These are phyloP conservation scores for Barbatosphaeria neglecta DNA, from an alignment of 495 filamentous ascomycete species.

Conservation along the genomic window DNA sequence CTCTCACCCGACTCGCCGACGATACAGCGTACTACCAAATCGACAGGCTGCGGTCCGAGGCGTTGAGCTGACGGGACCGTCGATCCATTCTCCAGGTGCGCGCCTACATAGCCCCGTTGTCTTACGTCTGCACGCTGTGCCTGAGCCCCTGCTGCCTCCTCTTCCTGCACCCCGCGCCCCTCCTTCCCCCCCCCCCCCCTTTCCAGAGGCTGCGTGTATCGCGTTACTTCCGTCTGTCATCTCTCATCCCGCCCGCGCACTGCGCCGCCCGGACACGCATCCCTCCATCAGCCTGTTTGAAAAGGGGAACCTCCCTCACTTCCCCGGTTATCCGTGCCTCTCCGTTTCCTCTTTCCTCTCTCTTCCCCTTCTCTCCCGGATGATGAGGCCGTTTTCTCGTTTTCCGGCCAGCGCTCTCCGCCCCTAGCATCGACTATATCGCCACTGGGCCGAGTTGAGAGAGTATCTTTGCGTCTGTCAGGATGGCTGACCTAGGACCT, in stretches of 20 bases:
- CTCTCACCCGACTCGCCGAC: not conserved
- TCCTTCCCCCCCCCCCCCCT: too few relatives aligned
- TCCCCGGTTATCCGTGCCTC: not conserved
- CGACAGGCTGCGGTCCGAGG: not conserved
- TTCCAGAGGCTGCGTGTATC: too few relatives aligned
- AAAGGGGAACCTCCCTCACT: not conserved
- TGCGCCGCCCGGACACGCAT: too few relatives aligned
- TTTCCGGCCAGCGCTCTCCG: not conserved
- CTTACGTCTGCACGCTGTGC: too few relatives aligned
- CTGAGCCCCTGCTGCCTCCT: too few relatives aligned
- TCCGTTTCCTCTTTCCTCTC: not conserved
- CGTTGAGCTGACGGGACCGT: not conserved
- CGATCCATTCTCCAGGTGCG: not conserved
- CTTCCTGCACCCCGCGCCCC: too few relatives aligned
- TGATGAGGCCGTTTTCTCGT: not conserved
- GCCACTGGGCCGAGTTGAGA: not conserved
- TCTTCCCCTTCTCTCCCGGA: not conserved
- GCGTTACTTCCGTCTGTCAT: too few relatives aligned
- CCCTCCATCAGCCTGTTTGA: not conserved
- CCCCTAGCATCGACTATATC: not conserved
- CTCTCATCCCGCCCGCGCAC: too few relatives aligned
- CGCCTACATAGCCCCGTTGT: not conserved
- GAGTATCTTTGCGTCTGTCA: not conserved
- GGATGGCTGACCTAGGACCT: constrained; percentile 16
- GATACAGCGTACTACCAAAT: not conserved